Evolutionary conservation across 352 stramenopile genomes (phyloP).

Genomic region (Globisporangium ultimum): DNA sequence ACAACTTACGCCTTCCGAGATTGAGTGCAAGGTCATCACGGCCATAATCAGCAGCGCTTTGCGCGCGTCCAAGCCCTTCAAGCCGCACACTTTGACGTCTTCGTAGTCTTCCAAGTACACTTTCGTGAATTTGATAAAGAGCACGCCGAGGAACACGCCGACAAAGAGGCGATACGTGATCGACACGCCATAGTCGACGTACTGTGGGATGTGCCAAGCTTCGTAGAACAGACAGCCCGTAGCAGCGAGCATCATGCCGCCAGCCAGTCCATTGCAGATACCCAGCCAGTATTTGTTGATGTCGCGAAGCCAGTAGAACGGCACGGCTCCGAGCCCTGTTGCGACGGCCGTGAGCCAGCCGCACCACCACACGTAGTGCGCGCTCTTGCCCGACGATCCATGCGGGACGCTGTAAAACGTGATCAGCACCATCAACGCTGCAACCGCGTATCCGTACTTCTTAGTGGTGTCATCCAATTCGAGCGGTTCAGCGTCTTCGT

Average conservation of each 20-base stretch:
- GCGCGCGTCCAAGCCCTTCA: constrained; percentile 81
- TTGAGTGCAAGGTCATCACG: constrained; percentile 98
- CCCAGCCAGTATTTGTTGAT: constrained; percentile 94
- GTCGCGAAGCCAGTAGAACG: constrained; percentile 92
- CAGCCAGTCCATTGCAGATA: constrained; percentile 93
- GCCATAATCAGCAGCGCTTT: constrained; percentile 97
- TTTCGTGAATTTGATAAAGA: constrained; percentile 97
- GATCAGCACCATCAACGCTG: constrained; percentile 47
- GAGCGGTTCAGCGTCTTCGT: constrained; percentile 16
- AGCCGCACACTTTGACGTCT: constrained; percentile 87
- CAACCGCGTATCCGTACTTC: constrained; percentile 42
- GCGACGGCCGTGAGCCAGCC: constrained; percentile 96
- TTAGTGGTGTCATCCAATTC: constrained; percentile 22
- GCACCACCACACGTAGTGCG: constrained; percentile 95
- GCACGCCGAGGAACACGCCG: constrained; percentile 90
- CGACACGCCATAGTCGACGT: constrained; percentile 60
- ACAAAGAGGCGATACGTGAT: constrained; percentile 81
- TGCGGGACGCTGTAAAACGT: constrained; percentile 64
- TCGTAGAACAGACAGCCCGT: constrained; percentile 95
- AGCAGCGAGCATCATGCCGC: constrained; percentile 98
- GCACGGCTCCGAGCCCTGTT: constrained; percentile 93
- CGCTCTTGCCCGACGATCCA: constrained; percentile 46
- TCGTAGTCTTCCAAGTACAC: constrained; percentile 94
- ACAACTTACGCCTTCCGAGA: constrained; percentile 92
- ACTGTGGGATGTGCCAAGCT: constrained; percentile 81